Evolutionary conservation across 2,329 filamentous ascomycete species (phyloP).

Genomic region (Venturia oleaginea): DNA sequence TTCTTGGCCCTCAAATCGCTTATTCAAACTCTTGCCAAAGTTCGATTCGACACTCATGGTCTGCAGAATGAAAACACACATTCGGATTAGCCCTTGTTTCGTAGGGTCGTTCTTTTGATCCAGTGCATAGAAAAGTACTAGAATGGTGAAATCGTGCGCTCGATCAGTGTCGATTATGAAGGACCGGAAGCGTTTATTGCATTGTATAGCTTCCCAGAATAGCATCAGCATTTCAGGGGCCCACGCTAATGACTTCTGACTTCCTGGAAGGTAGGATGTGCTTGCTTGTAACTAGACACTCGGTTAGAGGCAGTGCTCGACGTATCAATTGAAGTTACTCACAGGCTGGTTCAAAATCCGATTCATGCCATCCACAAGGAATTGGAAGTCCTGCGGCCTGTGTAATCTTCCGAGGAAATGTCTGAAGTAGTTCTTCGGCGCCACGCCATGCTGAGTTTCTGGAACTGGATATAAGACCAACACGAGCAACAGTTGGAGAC

Average conservation of each 20-base stretch:
- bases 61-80: constrained; percentile 96
- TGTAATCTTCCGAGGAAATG: constrained; percentile 87
- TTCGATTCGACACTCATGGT: constrained; percentile 87
- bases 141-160: constrained; percentile 83
- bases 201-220: constrained; percentile 95
- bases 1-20: constrained; percentile 79
- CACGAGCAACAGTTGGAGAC: constrained; percentile 80
- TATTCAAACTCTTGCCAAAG: constrained; percentile 85
- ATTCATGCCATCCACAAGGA: constrained; percentile 89
- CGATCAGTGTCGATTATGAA: constrained; percentile 96
- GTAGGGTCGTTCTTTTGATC: constrained; percentile 78
- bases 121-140: constrained; percentile 86
- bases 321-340: constrained; percentile 16
- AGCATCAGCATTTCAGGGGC: constrained; percentile 94
- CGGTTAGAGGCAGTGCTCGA: constrained; percentile 19
- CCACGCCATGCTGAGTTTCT: constrained; percentile 54
- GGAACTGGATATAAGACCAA: constrained; percentile 81
- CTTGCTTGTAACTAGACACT: constrained; percentile 62
- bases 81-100: constrained; percentile 85
- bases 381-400: constrained; percentile 93
- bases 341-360: constrained; percentile 82
- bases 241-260: constrained; percentile 71
- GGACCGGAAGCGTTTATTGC: constrained; percentile 92
- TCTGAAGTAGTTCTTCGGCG: constrained; percentile 84
- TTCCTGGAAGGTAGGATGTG: constrained; percentile 77